Percentiles rank a stretch among this genome's conserved stretches.
Conservation (phyloP, 108 stramenopile genomes). For the Aurantiochytrium sp. region DNA sequence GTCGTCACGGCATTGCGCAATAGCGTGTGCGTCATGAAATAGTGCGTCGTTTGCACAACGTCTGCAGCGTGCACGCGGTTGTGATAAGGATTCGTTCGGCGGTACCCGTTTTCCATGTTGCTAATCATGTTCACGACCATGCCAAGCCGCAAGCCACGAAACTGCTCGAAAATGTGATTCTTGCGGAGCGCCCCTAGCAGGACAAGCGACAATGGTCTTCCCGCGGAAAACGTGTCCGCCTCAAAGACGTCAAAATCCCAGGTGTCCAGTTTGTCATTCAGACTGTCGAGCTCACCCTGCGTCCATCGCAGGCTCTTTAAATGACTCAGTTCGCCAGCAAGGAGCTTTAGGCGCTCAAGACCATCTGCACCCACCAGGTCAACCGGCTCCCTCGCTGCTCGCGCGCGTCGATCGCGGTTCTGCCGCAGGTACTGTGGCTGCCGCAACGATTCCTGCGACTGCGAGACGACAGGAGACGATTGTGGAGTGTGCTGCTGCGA, state of each 20-base stretch:
- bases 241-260: slow-evolving; percentile 31
- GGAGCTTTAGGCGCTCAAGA: not conserved
- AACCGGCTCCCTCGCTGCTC: not conserved
- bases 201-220: slow-evolving; percentile 10
- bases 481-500: too few species aligned
- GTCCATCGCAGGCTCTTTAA: not conserved
- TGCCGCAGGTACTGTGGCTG: too few species aligned
- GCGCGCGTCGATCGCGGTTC: too few species aligned
- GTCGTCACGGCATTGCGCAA: not conserved
- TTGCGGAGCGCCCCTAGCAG: not conserved
- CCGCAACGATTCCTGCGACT: too few species aligned
- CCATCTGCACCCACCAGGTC: not conserved
- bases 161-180: not conserved
- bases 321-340: not conserved
- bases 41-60: slow-evolving; percentile 34
- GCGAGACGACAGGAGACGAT: too few species aligned
- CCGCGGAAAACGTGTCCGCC: not conserved
- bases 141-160: not conserved
- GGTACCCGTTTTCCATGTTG: not conserved
- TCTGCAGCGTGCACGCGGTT: slow-evolving; percentile 43
- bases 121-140: not conserved
- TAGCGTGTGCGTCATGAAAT: slow-evolving; percentile 18
- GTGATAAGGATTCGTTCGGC: slow-evolving; percentile 35
- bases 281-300: slow-evolving; percentile 2
- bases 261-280: slow-evolving; percentile 10